Percentiles rank a stretch among this genome's conserved stretches.
phyloP scores from a whole-genome alignment of 176 grass and related monocot species.

The Avena eriantha region DNA sequence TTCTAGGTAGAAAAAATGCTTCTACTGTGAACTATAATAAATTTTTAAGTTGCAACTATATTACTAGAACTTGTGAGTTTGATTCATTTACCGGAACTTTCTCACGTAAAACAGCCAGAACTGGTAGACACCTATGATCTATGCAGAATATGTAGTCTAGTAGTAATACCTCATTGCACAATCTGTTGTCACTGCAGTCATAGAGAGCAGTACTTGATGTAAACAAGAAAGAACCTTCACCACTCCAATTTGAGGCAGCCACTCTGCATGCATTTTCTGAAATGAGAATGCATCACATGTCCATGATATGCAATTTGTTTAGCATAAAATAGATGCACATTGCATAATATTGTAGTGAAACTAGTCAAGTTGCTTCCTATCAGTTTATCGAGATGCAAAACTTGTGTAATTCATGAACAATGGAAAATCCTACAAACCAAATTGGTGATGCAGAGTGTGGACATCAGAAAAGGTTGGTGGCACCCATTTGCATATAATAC shows the following conservation, averaged over 20 bases:
- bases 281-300: constrained; percentile 39
- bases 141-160: constrained; percentile 4
- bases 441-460: constrained; percentile 2
- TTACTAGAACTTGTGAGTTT: neutral
- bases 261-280: constrained; percentile 59
- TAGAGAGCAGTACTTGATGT: constrained; percentile 84
- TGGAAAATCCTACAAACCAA: constrained; percentile 12
- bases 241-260: constrained; percentile 85
- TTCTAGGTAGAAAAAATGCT: neutral
- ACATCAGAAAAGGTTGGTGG: neutral
- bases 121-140: neutral
- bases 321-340: neutral
- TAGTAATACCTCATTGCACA: constrained; percentile 74
- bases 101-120: neutral
- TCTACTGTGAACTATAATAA: neutral
- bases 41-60: constrained; percentile 27
- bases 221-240: constrained; percentile 92
- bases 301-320: constrained; percentile 24
- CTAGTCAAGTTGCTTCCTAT: neutral
- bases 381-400: neutral
- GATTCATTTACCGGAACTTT: neutral
- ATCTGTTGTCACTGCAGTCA: constrained; percentile 74
- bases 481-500: neutral
- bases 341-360: neutral
- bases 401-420: neutral